These are phyloP conservation scores for Lepidium didymum DNA, from an alignment of 345 rosid species.

Conservation along the genomic window DNA sequence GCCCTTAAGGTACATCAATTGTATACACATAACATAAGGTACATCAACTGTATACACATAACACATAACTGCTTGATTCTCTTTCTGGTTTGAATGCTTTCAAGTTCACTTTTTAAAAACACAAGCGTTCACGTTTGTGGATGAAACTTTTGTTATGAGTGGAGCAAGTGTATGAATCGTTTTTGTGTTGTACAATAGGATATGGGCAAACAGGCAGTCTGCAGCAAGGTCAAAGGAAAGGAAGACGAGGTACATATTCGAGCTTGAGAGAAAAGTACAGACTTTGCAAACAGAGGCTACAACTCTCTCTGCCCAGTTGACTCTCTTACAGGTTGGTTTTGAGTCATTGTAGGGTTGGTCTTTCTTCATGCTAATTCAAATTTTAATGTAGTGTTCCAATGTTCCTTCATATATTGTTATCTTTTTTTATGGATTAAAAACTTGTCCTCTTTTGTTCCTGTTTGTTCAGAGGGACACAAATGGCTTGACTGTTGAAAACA, in stretches of 20 bases:
- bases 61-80: not conserved
- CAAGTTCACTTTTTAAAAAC: not conserved
- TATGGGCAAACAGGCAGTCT: conserved; percentile 97
- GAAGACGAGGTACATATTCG: conserved; percentile 88
- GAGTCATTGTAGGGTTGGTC: not conserved
- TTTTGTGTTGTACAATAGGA: conserved; percentile 36
- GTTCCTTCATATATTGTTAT: not conserved
- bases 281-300: conserved; percentile 90
- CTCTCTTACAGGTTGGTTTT: conserved; percentile 73
- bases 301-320: conserved; percentile 79
- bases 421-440: not conserved
- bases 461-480: conserved; percentile 67
- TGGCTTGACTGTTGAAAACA: conserved; percentile 77
- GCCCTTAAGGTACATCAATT: not conserved
- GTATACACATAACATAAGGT: not conserved
- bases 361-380: not conserved
- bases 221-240: conserved; percentile 97
- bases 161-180: not conserved
- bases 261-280: conserved; percentile 88
- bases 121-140: not conserved
- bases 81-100: not conserved
- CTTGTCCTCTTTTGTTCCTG: not conserved
- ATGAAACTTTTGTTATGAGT: not conserved
- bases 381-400: not conserved
- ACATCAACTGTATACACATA: not conserved